A percentile compares a stretch with the other conserved stretches of the same genome.
Evolutionary conservation across 2,329 filamentous ascomycete genomes (phyloP).

Genomic region (Ustulina deusta): DNA sequence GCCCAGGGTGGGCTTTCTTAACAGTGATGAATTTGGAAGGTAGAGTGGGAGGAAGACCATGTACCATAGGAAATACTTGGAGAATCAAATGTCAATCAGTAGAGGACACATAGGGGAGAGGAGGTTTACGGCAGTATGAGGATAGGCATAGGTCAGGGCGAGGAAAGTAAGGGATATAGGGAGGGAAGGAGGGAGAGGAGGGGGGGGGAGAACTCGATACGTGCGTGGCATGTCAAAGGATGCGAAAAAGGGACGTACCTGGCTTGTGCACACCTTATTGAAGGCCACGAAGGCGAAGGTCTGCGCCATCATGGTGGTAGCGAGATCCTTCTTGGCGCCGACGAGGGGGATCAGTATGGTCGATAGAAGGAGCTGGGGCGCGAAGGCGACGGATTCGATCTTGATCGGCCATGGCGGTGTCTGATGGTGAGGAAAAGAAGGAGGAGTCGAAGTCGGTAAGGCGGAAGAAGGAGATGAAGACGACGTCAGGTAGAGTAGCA

Average conservation of each 20-base stretch:
- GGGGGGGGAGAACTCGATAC: not conserved
- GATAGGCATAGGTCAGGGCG: not conserved
- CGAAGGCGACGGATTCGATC: slow-evolving; percentile 85
- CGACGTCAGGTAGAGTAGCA: slow-evolving; percentile 87
- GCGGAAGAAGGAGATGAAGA: slow-evolving; percentile 54
- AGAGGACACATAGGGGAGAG: not conserved
- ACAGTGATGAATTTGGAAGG: slow-evolving; percentile 81
- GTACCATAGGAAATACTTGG: slow-evolving; percentile 97
- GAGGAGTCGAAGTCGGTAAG: not conserved
- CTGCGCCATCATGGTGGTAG: slow-evolving; percentile 89
- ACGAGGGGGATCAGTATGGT: slow-evolving; percentile 79
- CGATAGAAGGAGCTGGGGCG: slow-evolving; percentile 87
- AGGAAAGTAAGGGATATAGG: not conserved
- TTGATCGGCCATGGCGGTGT: slow-evolving; percentile 46
- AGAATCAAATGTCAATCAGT: slow-evolving; percentile 34
- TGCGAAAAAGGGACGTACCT: slow-evolving; percentile 67
- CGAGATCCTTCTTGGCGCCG: slow-evolving; percentile 83
- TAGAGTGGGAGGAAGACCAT: slow-evolving; percentile 93
- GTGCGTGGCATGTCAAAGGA: not conserved
- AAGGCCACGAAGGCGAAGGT: slow-evolving; percentile 98
- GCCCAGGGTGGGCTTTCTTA: slow-evolving; percentile 71
- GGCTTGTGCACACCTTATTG: slow-evolving; percentile 98
- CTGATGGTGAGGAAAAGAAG: slow-evolving; percentile 21
- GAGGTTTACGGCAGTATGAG: not conserved
- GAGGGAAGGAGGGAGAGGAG: not conserved